Conservation (phyloP, 805 yeast genomes). For the Pichia cabralensis region DNA sequence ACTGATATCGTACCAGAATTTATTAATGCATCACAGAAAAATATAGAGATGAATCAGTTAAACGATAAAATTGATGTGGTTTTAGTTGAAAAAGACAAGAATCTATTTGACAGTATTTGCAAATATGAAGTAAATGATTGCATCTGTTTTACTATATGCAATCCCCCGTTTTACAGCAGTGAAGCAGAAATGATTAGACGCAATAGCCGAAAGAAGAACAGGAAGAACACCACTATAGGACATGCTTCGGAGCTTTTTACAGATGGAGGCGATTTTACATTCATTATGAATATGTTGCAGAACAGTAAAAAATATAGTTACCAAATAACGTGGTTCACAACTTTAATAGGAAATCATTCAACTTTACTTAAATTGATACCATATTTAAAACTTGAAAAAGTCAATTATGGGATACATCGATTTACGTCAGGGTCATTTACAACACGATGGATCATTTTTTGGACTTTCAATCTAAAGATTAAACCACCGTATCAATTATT, state of each 20-base stretch:
- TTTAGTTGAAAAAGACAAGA: constrained; percentile 3
- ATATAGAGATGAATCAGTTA: constrained; percentile 22
- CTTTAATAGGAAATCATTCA: constrained; percentile 10
- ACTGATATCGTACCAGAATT: constrained; percentile 33
- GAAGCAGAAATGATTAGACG: constrained; percentile 23
- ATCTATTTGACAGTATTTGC: too few relatives aligned
- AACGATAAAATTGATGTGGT: constrained; percentile 12
- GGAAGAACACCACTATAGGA: constrained; percentile 22
- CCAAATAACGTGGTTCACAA: constrained; percentile 9
- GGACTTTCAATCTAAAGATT: constrained; percentile 23
- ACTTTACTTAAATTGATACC: constrained; percentile 4
- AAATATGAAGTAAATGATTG: too few relatives aligned
- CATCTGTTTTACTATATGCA: constrained; percentile 39
- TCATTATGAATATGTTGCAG: constrained; percentile 21
- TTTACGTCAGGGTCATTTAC: constrained; percentile 22
- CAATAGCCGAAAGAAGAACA: constrained; percentile 16
- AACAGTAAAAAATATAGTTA: constrained; percentile 6
- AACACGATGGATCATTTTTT: constrained; percentile 29
- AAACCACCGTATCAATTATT: constrained; percentile 11
- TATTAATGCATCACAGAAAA: constrained; percentile 20
- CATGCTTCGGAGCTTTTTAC: constrained; percentile 30
- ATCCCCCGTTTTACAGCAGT: constrained; percentile 42
- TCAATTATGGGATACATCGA: constrained; percentile 21
- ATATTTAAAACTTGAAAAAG: not conserved
- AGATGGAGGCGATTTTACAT: constrained; percentile 37